phyloP scores from a whole-genome alignment of 257 asterid species.

The Nicotiana sylvestris region DNA sequence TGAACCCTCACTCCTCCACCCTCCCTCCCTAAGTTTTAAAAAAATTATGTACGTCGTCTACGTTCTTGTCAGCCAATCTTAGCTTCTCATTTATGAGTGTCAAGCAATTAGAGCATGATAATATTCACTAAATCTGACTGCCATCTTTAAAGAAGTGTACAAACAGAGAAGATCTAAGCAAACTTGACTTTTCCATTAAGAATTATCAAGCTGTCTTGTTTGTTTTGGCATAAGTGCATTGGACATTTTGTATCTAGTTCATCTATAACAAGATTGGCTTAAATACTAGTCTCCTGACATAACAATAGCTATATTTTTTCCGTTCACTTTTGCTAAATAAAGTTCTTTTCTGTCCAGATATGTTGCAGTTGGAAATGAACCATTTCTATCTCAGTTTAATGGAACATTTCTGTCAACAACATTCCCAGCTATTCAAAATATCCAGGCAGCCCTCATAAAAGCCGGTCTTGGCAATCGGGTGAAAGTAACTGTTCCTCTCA shows the following conservation, averaged over 20 bases:
- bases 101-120: background rate
- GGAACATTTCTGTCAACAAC: constrained; percentile 54
- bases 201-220: background rate
- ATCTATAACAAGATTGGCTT: background rate
- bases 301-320: background rate
- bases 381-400: constrained; percentile 48
- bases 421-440: constrained; percentile 56
- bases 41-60: too few species aligned
- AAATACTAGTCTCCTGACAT: background rate
- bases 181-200: background rate
- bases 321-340: constrained; percentile 7
- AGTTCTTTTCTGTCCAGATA: constrained; percentile 34
- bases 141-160: background rate
- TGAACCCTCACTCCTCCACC: too few species aligned
- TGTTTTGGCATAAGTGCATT: background rate
- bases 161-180: background rate
- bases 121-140: background rate
- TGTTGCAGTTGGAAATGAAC: constrained; percentile 86
- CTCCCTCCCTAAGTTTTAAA: background rate
- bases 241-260: background rate
- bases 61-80: too few species aligned
- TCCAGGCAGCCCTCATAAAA: constrained; percentile 71
- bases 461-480: constrained; percentile 67
- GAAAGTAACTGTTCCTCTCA: constrained; percentile 57
- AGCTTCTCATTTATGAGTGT: too few species aligned